phyloP scores from a whole-genome alignment of 805 yeast species.

The Hanseniaspora pseudoguilliermondii region DNA sequence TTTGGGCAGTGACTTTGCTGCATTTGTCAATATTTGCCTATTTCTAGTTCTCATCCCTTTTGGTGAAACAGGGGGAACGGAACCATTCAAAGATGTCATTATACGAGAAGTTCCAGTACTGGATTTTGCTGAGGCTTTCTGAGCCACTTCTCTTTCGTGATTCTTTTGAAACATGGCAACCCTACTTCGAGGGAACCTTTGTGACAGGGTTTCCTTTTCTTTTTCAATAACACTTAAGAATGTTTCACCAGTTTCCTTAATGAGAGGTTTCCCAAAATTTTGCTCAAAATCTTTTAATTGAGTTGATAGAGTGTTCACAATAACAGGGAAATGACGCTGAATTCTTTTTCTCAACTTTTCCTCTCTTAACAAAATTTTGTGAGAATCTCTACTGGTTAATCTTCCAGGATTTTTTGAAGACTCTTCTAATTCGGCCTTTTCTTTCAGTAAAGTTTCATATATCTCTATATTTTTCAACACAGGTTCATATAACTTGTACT shows the following conservation, averaged over 20 bases:
- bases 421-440: constrained; percentile 49
- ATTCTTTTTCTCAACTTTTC: constrained; percentile 62
- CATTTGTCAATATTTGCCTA: background rate
- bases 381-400: constrained; percentile 59
- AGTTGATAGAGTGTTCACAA: constrained; percentile 38
- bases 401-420: constrained; percentile 73
- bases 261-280: constrained; percentile 28
- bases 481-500: constrained; percentile 40
- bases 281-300: constrained; percentile 40
- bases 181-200: constrained; percentile 26
- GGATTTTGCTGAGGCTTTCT: background rate
- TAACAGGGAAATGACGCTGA: constrained; percentile 53
- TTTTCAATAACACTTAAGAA: constrained; percentile 22
- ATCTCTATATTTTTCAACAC: constrained; percentile 44
- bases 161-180: constrained; percentile 15
- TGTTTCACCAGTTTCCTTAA: constrained; percentile 13
- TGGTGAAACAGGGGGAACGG: background rate
- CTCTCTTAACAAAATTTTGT: constrained; percentile 66
- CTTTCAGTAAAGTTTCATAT: constrained; percentile 43
- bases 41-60: constrained; percentile 4
- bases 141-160: background rate
- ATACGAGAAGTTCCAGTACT: background rate
- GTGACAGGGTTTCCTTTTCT: constrained; percentile 25
- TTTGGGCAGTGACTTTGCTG: background rate
- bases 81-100: background rate